Evolutionary conservation across 192 early-diverging fungal species (phyloP).

Genomic region (Coemansia sp.): DNA sequence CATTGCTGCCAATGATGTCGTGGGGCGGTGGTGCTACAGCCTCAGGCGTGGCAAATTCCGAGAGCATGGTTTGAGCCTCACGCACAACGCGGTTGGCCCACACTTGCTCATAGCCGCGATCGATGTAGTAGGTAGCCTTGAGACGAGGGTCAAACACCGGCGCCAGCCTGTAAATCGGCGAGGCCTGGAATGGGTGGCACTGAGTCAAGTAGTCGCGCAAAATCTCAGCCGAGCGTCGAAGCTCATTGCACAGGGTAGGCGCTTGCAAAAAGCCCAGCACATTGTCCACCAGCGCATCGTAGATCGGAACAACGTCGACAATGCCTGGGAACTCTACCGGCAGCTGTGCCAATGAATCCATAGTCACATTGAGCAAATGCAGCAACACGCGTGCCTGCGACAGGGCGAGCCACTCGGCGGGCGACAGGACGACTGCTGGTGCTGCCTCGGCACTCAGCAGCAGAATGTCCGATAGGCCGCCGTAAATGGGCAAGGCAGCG

Average conservation of each 20-base stretch:
- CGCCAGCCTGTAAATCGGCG: slow-evolving; percentile 51
- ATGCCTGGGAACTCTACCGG: slow-evolving; percentile 39
- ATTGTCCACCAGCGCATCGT: slow-evolving; percentile 42
- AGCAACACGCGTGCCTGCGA: slow-evolving; percentile 44
- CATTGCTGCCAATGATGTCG: background rate
- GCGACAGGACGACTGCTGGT: slow-evolving; percentile 10
- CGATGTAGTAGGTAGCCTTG: slow-evolving; percentile 43
- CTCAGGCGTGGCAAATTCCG: slow-evolving; percentile 27
- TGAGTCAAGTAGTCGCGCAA: slow-evolving; percentile 44
- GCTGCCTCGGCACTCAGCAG: background rate
- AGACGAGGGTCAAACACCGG: slow-evolving; percentile 54
- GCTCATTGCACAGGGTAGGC: slow-evolving; percentile 20
- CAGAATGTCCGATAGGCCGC: slow-evolving; percentile 27
- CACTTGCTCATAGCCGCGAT: slow-evolving; percentile 39
- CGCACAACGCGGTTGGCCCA: slow-evolving; percentile 43
- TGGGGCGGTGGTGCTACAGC: background rate
- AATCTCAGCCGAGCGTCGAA: slow-evolving; percentile 33
- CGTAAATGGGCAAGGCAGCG: slow-evolving; percentile 25
- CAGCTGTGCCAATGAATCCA: slow-evolving; percentile 16
- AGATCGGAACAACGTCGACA: slow-evolving; percentile 48
- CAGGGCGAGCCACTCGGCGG: slow-evolving; percentile 50
- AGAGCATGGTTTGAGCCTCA: slow-evolving; percentile 35
- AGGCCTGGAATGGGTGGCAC: slow-evolving; percentile 56
- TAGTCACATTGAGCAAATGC: slow-evolving; percentile 22
- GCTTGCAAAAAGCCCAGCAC: slow-evolving; percentile 31